Evolutionary conservation across 2,329 filamentous ascomycete genomes (phyloP), one percentile per base, ranked within the genome.

Genomic region (Metarhizium anisopliae): DNA sequence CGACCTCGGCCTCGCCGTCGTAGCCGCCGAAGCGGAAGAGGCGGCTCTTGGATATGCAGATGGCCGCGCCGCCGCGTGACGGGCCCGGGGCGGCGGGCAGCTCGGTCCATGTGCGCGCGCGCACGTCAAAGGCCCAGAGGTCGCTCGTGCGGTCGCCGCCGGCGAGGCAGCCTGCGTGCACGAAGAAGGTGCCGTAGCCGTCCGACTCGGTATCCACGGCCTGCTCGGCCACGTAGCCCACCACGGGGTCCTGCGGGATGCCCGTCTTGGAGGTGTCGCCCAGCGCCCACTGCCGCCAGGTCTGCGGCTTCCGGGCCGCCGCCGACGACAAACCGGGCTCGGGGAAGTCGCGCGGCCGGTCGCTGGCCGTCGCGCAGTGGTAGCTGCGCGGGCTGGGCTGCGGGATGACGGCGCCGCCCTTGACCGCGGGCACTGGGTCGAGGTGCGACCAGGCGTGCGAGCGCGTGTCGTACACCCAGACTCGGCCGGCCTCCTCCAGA

Each of bases 21-120:
- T 86, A 93, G 0, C 90, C 90, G 59, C 90, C 89, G 74, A 90
- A 92, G 32, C 90, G 80, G 71, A 86, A 95, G 6, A 95, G 68
- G 29, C 83, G 80, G 29, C 81, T 82, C 54, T 80, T 77, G 49
- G 77, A 78, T 53, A 85, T 78, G 1, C 85, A 82, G 30, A 95
- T 82, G 4, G 83, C 81, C 0, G 87, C 74, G 1, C 88, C 89
- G 25, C 84, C 84, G 51, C 89, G 78, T 0, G 81, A 73, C 7
- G 85, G 81, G 1, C 79, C 85, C 0, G 88, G 88, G 0, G 88
- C 89, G 7, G 81, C 69, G 0, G 85, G 78, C 14, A 89, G 76
- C 64, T 86, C 77, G 43, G 77, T 82, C 90, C 90, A 95, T 2
- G 77, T 74, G 54, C 77, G 74, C 7, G 76, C 77, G 51, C 73